Percentiles rank a stretch among this genome's conserved stretches.
Evolutionary conservation across 352 stramenopile genomes (phyloP).

Genomic region (Phytophthora tentaculata): DNA sequence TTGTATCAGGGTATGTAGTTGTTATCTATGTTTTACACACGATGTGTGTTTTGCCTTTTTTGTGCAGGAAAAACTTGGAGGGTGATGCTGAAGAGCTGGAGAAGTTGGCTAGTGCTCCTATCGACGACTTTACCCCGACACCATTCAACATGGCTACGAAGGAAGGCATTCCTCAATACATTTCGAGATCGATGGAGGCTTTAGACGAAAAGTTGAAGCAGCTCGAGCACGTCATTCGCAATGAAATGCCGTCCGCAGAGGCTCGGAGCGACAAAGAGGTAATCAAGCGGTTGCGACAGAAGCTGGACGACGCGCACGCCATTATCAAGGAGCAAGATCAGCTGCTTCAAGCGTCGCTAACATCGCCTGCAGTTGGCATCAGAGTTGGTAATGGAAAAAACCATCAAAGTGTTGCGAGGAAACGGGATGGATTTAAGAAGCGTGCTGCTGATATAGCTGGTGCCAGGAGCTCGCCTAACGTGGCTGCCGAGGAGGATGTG

Average conservation of each 20-base stretch:
- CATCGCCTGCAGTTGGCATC: slow-evolving; percentile 10
- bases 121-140: slow-evolving; percentile 71
- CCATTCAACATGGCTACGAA: slow-evolving; percentile 75
- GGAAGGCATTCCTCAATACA: slow-evolving; percentile 56
- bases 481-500: slow-evolving; percentile 40
- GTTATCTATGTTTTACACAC: too few relatives aligned
- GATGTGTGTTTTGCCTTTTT: not conserved
- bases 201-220: slow-evolving; percentile 56
- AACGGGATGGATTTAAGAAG: slow-evolving; percentile 2
- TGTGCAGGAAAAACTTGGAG: slow-evolving; percentile 48
- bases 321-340: slow-evolving; percentile 78
- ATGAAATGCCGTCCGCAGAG: slow-evolving; percentile 41
- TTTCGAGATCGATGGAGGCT: slow-evolving; percentile 54
- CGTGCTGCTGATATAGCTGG: not conserved
- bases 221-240: slow-evolving; percentile 66
- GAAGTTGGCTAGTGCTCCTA: slow-evolving; percentile 55
- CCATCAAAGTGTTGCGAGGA: slow-evolving; percentile 13
- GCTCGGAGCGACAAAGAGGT: slow-evolving; percentile 45
- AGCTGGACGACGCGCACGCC: slow-evolving; percentile 65
- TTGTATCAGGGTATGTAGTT: too few relatives aligned
- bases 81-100: slow-evolving; percentile 53
- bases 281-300: slow-evolving; percentile 61
- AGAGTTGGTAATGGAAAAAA: slow-evolving; percentile 11
- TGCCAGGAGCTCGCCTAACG: slow-evolving; percentile 29
- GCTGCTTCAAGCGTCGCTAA: slow-evolving; percentile 69